Evolutionary conservation across 2,329 filamentous ascomycete genomes (phyloP).

Genomic region (Pseudogymnoascus sp.): DNA sequence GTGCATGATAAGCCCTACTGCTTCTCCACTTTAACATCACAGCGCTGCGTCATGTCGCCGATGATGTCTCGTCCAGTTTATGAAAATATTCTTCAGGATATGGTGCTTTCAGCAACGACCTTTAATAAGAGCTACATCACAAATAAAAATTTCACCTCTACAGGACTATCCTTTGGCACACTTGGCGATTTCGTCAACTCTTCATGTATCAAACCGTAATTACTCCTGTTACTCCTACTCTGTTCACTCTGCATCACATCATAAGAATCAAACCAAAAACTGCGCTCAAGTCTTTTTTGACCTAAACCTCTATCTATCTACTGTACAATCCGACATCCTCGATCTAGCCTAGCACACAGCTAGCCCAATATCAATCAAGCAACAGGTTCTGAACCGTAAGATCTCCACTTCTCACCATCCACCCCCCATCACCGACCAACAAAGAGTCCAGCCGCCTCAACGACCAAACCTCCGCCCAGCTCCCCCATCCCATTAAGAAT

Average conservation of each 20-base stretch:
- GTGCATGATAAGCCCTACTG: background rate
- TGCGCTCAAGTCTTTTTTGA: background rate
- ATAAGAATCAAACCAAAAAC: background rate
- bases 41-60: background rate
- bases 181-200: background rate
- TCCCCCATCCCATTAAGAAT: background rate
- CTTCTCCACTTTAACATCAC: background rate
- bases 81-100: background rate
- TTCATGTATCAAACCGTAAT: too few species aligned
- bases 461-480: background rate
- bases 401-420: conserved; percentile 7
- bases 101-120: too few species aligned
- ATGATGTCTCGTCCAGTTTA: background rate
- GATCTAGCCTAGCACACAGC: background rate
- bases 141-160: too few species aligned
- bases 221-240: background rate
- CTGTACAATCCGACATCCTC: conserved; percentile 9
- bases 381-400: conserved; percentile 4
- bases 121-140: too few species aligned
- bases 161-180: background rate
- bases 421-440: background rate
- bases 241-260: background rate
- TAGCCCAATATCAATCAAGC: background rate
- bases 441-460: background rate
- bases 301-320: background rate